Evolutionary conservation across 1,284 basidiomycete genomes (phyloP).

Genomic region (Neolentinus lepideus): DNA sequence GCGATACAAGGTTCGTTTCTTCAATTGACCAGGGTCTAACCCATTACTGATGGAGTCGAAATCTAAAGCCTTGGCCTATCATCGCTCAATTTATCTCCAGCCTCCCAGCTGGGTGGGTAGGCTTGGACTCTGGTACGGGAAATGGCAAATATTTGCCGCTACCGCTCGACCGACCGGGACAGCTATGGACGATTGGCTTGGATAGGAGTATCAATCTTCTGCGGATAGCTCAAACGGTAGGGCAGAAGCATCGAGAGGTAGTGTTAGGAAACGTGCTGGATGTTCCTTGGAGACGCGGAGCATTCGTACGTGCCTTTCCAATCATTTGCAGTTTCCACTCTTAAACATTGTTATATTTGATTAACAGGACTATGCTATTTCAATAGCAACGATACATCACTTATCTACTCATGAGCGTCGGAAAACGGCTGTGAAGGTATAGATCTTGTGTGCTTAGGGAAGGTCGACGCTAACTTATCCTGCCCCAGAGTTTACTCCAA

Average conservation of each 20-base stretch:
- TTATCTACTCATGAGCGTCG: constrained; percentile 74
- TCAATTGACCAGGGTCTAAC: background rate
- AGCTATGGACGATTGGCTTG: constrained; percentile 71
- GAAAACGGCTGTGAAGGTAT: constrained; percentile 64
- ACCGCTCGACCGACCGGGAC: constrained; percentile 45
- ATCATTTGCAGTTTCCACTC: background rate
- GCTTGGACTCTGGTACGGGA: constrained; percentile 93
- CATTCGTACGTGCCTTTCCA: constrained; percentile 57
- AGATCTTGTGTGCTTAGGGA: constrained; percentile 9
- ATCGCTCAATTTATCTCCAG: constrained; percentile 76
- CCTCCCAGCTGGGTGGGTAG: constrained; percentile 74
- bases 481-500: constrained; percentile 52
- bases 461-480: background rate
- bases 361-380: constrained; percentile 89
- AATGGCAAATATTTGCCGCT: constrained; percentile 95
- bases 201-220: constrained; percentile 79
- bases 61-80: constrained; percentile 85
- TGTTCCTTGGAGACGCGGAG: constrained; percentile 61
- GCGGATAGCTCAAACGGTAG: constrained; percentile 61
- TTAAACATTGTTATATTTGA: background rate
- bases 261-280: constrained; percentile 69
- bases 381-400: constrained; percentile 94
- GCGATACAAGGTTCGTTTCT: constrained; percentile 73
- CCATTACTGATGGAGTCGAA: constrained; percentile 5
- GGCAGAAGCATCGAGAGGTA: constrained; percentile 58